phyloP scores from a whole-genome alignment of 2,329 filamentous ascomycete species.

The Trichothecium sympodiale region DNA sequence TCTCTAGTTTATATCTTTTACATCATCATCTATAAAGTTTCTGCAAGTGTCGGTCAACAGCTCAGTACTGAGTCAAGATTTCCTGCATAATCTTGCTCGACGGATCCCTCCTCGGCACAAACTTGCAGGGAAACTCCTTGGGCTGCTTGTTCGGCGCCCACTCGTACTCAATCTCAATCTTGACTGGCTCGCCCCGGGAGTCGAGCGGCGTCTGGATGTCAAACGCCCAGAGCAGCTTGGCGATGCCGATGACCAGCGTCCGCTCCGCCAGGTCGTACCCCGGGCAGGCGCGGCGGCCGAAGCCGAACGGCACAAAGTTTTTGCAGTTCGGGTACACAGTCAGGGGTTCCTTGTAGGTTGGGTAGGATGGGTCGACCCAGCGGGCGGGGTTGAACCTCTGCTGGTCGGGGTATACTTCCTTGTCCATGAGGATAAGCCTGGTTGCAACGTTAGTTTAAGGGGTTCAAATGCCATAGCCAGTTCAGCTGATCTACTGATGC shows the following conservation, averaged over 20 bases:
- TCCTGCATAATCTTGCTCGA: too few species aligned
- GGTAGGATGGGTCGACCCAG: constrained; percentile 24
- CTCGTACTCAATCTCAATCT: constrained; percentile 3
- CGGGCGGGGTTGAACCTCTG: constrained; percentile 28
- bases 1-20: too few species aligned
- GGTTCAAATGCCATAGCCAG: not conserved
- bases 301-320: constrained; percentile 38
- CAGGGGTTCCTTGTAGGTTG: constrained; percentile 27
- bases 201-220: constrained; percentile 19
- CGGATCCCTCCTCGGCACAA: not conserved
- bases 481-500: too few species aligned
- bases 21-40: too few species aligned
- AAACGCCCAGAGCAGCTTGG: constrained; percentile 25
- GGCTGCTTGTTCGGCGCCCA: constrained; percentile 2
- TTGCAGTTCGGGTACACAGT: constrained; percentile 24
- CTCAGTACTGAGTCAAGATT: too few species aligned
- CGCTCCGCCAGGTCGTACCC: constrained; percentile 29
- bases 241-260: constrained; percentile 27
- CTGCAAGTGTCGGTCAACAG: too few species aligned
- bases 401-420: constrained; percentile 23
- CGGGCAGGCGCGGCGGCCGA: constrained; percentile 38
- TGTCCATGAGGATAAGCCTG: constrained; percentile 34
- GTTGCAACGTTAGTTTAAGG: constrained; percentile 11
- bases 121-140: constrained; percentile 2
- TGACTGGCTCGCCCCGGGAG: constrained; percentile 7